Base-by-base conservation (phyloP, 768 basidiomycete species). In the Phanerochaete carnosa region DNA sequence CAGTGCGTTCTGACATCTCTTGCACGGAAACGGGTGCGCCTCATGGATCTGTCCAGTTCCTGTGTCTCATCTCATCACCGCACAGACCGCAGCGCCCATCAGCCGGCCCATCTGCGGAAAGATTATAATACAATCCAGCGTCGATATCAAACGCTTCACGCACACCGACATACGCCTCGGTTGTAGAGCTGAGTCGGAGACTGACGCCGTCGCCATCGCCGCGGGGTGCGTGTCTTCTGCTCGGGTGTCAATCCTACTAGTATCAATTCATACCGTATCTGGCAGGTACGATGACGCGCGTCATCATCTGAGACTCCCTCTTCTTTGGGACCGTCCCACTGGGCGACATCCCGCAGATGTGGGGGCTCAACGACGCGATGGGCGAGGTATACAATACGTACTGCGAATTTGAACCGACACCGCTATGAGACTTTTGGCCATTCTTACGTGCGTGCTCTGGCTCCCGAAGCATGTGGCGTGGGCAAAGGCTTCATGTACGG, bases 351-450 rank as follows among this genome's bases (percentile, higher is more conserved):
- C 77, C 80, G 56, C 75, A 78, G 16, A 71, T 88, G 15, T 85
- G 88, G 89, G 83, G 88, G 39, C 65, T 90, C 59, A 80, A 88
- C 68, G 71, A 75, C 37, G 86, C 92, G 72, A 86, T 92, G 71
- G 86, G 87, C 1, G 87, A 90, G 67, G 65, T 85, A 26, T 73
- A 78, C n/a, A 81, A 82, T 0, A 68, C 70, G 15, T 85, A 75
- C 74, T 75, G 80, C 23, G 80, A 83, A 61, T 65, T 82, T 29
- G 79, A 82, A 61, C 51, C 39, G 11, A 86, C 85, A 25, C 67
- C 80, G n/a, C 74, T 79, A 9, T 39, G n/a, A 22, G 79, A 80
- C 49, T 56, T 86, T 39, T 89, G 86, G 84, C 78, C 72, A 60
- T 82, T 84, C 77, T 75, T 85, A 71, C 83, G 83, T 0, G 63